Conservation (phyloP, 208 protist genomes). For the Leishmania braziliensis region DNA sequence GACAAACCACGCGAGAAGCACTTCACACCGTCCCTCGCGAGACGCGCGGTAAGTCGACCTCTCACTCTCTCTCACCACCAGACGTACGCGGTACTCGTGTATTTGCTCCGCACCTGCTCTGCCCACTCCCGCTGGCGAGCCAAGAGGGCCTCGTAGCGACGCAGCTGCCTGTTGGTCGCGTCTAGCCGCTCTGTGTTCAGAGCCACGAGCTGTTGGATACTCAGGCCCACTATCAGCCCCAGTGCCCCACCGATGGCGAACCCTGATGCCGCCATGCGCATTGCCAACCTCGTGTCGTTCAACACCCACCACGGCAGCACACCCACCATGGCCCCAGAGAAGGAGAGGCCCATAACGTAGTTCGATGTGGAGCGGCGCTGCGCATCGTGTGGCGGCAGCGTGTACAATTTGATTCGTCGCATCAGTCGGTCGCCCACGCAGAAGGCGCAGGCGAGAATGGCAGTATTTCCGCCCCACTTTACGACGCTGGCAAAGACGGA, state of each 20-base stretch:
- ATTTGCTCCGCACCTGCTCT: conserved; percentile 44
- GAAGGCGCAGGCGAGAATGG: conserved; percentile 67
- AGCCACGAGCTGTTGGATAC: conserved; percentile 58
- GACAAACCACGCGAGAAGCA: not conserved
- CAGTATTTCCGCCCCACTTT: conserved; percentile 86
- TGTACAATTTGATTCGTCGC: conserved; percentile 41
- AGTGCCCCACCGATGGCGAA: conserved; percentile 63
- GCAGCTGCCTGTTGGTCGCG: conserved; percentile 68
- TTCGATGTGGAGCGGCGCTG: conserved; percentile 64
- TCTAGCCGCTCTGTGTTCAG: conserved; percentile 77
- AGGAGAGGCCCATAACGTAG: conserved; percentile 71
- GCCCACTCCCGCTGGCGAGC: conserved; percentile 65
- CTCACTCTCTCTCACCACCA: conserved; percentile 64
- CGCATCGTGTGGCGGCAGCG: conserved; percentile 67
- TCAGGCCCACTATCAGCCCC: conserved; percentile 61
- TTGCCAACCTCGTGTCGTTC: conserved; percentile 56
- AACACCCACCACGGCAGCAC: conserved; percentile 90
- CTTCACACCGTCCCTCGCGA: not conserved
- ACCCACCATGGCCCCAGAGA: conserved; percentile 75
- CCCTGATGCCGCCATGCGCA: conserved; percentile 67
- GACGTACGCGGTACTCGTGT: conserved; percentile 38
- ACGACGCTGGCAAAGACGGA: conserved; percentile 78
- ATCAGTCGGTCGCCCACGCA: conserved; percentile 73
- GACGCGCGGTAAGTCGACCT: not conserved
- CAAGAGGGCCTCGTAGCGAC: conserved; percentile 87